Percentiles rank a stretch among this genome's conserved stretches.
Conservation (phyloP, 805 yeast species). For the Teunomyces cretensis region DNA sequence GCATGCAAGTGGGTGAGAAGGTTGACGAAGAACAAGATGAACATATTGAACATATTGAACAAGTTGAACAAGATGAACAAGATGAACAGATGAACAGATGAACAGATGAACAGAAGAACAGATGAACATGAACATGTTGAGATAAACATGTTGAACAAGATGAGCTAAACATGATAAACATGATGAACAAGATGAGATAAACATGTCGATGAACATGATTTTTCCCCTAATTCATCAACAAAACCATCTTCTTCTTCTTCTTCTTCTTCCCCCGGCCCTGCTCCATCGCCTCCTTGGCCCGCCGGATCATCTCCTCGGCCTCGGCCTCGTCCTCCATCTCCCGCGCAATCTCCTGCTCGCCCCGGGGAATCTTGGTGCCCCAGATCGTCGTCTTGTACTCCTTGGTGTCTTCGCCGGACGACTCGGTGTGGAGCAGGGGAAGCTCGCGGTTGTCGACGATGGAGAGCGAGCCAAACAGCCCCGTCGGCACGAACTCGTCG, state of each 20-base stretch:
- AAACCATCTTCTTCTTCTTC: constrained; percentile 47
- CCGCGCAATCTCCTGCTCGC: constrained; percentile 39
- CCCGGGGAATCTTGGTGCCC: constrained; percentile 64
- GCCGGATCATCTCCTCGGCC: constrained; percentile 50
- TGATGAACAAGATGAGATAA: no score
- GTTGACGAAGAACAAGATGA: no score
- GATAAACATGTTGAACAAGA: no score
- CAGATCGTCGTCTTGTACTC: constrained; percentile 60
- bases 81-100: no score
- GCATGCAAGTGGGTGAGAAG: no score
- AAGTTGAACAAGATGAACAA: no score
- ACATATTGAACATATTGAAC: no score
- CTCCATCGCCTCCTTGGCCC: constrained; percentile 49
- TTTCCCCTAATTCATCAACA: constrained; percentile 16
- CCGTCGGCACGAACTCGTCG: constrained; percentile 13
- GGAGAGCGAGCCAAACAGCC: constrained; percentile 32
- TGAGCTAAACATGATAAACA: no score
- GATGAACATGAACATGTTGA: no score
- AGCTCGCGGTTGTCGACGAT: constrained; percentile 39
- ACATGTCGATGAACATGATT: no score
- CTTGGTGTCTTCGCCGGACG: constrained; percentile 9
- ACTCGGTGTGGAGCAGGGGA: constrained; percentile 19
- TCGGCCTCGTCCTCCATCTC: constrained; percentile 46
- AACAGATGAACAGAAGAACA: no score
- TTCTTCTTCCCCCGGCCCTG: constrained; percentile 38